Base-by-base conservation (phyloP, 1,139 yeast genomes). In the Diutina neorugosa region DNA sequence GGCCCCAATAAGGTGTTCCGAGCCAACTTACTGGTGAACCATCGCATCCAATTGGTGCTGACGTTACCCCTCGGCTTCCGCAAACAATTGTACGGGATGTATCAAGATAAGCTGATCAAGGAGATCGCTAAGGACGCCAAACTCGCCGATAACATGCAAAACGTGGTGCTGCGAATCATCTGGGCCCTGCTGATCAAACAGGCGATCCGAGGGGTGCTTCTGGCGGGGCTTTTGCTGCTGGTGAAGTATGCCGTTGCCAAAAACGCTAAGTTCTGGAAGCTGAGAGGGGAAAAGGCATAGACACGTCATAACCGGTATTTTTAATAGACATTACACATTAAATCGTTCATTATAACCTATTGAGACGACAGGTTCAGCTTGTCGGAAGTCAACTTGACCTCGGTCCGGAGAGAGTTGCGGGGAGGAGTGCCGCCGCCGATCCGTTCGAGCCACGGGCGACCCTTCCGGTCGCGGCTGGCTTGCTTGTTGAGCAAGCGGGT, bases 221-320 rank as follows among this genome's bases (percentile, higher is more conserved):
- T 96, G 2, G 96, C 98, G 1, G 98, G 99, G 1, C 54, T 88
- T 1, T 63, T 73, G 34, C 86, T 87, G 63, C 82, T 95, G 18
- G 64, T 81, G 51, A 78, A 76, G 59, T 93, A 93, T 67, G 93
- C 96, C 4, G 68, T 79, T 65, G 96, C 91, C 54, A 93, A 93
- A 67, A 76, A 68, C 19, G 8, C 23, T 5, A 51, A 51, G 44
- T 31, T 18, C 31, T 21, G 52, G 48, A 44, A 44, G 48, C 37
- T 31, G 37, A 8, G 37, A 14, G 37, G 37, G 37, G 37, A 31
- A 31, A 31, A 31, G 37, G 37, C 37, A 31, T 31, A 31, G 37
- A 23, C 4, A 23, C 4, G 25, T 23, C 4, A 23, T 4, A 23
- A 23, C 4, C 4, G 7, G 7, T 4, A n/a, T 14, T 31, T 31